Evolutionary conservation across 73 alveolate species (phyloP).

Genomic region (Stentor roeselii): DNA sequence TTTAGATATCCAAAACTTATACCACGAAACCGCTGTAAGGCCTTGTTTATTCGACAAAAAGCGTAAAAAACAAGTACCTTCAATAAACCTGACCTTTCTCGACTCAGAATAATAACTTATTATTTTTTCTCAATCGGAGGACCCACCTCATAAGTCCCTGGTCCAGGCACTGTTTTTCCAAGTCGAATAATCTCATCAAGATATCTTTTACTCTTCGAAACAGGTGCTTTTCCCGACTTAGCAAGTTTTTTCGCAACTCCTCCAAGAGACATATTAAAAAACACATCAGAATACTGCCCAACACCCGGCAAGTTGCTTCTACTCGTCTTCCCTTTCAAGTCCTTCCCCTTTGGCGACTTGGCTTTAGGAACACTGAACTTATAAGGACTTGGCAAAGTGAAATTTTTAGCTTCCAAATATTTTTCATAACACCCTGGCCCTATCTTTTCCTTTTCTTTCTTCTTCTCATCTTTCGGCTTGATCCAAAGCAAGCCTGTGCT

Average conservation of each 20-base stretch:
- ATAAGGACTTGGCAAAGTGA: not conserved
- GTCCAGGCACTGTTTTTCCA: not conserved
- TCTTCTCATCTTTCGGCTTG: not conserved
- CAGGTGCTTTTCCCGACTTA: not conserved
- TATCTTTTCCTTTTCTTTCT: not conserved
- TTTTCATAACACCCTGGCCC: constrained; percentile 8
- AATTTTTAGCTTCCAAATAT: not conserved
- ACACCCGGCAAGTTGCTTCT: not conserved
- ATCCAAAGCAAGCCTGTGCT: not conserved
- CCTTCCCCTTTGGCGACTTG: not conserved
- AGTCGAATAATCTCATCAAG: not conserved
- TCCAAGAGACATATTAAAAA: not conserved
- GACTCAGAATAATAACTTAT: too few relatives aligned
- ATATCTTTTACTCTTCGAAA: not conserved
- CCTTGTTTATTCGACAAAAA: not conserved
- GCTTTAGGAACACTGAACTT: not conserved
- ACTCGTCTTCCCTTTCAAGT: not conserved
- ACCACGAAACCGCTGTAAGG: not conserved
- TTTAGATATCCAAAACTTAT: too few relatives aligned
- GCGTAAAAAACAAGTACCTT: not conserved
- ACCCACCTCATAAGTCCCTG: not conserved
- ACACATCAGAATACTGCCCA: not conserved
- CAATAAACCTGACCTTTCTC: not conserved
- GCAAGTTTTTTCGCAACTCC: not conserved
- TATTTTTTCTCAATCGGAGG: not conserved